phyloP scores from a whole-genome alignment of 2,329 filamentous ascomycete genomes.

The Teratosphaeriaceae sp. region DNA sequence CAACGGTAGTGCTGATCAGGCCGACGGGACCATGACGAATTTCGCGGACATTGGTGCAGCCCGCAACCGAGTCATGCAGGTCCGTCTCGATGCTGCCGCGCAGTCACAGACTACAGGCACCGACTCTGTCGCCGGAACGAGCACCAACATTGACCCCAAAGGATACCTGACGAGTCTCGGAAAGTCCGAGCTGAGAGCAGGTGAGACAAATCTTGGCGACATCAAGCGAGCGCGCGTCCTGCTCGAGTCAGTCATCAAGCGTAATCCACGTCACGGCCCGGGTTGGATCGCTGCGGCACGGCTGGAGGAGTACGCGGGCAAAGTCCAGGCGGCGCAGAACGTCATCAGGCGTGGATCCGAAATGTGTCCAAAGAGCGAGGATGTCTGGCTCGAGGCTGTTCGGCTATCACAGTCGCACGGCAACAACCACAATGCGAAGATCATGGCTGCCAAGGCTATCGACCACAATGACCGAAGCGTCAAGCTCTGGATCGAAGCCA shows the following conservation, averaged over 20 bases:
- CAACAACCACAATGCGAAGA: conserved; percentile 85
- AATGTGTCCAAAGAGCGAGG: conserved; percentile 87
- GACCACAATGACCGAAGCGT: conserved; percentile 86
- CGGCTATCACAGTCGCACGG: conserved; percentile 71
- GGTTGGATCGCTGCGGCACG: conserved; percentile 94
- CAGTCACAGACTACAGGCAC: conserved; percentile 50
- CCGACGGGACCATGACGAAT: conserved; percentile 90
- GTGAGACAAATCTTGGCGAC: conserved; percentile 82
- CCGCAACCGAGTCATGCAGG: conserved; percentile 89
- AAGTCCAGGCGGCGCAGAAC: conserved; percentile 80
- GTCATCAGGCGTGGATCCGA: conserved; percentile 84
- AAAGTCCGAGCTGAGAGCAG: conserved; percentile 70
- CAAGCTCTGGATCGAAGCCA: conserved; percentile 88
- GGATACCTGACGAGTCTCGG: conserved; percentile 91
- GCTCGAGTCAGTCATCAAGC: conserved; percentile 94
- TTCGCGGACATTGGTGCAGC: conserved; percentile 97
- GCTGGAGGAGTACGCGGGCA: conserved; percentile 86
- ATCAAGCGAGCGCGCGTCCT: conserved; percentile 89
- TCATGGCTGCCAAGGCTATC: conserved; percentile 90
- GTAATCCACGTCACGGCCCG: conserved; percentile 88
- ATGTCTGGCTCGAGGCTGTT: conserved; percentile 95
- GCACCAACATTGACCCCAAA: conserved; percentile 88
- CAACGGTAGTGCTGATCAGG: conserved; percentile 41
- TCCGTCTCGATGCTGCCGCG: conserved; percentile 85
- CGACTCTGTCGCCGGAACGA: conserved; percentile 66